phyloP scores from a whole-genome alignment of 176 grass and related monocot species.

The Juncus effusus region DNA sequence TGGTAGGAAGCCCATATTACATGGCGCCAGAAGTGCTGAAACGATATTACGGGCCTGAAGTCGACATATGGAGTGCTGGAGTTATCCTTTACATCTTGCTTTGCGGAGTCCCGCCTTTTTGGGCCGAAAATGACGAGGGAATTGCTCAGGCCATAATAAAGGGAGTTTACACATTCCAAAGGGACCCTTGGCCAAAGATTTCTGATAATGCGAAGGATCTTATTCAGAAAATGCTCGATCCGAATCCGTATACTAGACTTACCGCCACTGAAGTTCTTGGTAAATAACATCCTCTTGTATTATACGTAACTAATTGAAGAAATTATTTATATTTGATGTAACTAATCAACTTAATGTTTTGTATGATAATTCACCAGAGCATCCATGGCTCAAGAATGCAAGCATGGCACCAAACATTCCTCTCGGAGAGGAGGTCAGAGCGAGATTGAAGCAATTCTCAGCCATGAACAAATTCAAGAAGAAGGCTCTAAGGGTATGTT shows the following conservation, averaged over 20 bases:
- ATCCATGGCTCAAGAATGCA: slow-evolving; percentile 78
- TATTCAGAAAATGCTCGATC: slow-evolving; percentile 72
- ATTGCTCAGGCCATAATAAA: slow-evolving; percentile 61
- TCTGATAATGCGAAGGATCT: slow-evolving; percentile 87
- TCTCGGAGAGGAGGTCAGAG: slow-evolving; percentile 64
- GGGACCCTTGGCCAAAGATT: slow-evolving; percentile 78
- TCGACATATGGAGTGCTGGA: slow-evolving; percentile 84
- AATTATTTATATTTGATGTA: neutral
- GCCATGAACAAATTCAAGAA: slow-evolving; percentile 96
- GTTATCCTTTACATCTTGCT: slow-evolving; percentile 93
- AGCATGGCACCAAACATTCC: slow-evolving; percentile 62
- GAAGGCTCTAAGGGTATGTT: slow-evolving; percentile 74
- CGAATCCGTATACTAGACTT: slow-evolving; percentile 46
- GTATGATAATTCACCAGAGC: slow-evolving; percentile 43
- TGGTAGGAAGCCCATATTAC: slow-evolving; percentile 85
- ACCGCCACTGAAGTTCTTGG: slow-evolving; percentile 65
- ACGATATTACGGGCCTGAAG: slow-evolving; percentile 63
- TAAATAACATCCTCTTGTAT: slow-evolving; percentile 24
- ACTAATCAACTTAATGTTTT: neutral
- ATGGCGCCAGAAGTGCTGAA: slow-evolving; percentile 79
- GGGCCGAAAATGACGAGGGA: slow-evolving; percentile 81
- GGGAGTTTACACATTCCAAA: slow-evolving; percentile 53
- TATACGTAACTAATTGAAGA: neutral
- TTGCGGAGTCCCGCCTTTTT: slow-evolving; percentile 75
- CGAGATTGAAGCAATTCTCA: slow-evolving; percentile 78